Conservation (phyloP, 2,329 filamentous ascomycete species). For the Colletotrichum somersetense region DNA sequence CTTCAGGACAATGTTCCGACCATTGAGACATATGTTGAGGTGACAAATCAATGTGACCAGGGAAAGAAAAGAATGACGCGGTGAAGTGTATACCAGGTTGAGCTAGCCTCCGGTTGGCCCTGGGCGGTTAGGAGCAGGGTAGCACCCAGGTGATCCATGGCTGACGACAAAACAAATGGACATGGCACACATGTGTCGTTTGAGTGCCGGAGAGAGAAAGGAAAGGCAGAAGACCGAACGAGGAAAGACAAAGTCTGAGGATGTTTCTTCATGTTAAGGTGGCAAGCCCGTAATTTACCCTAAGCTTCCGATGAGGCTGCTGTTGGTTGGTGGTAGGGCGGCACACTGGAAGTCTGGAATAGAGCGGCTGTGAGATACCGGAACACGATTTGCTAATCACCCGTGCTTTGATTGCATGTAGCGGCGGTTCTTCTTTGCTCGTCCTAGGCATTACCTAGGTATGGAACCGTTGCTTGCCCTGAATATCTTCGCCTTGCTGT, state of each 20-base stretch:
- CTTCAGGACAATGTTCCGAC: constrained; percentile 6
- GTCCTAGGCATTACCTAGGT: background rate
- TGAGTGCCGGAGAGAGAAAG: background rate
- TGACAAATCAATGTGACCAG: background rate
- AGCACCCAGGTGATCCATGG: constrained; percentile 2
- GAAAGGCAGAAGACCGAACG: background rate
- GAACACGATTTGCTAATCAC: background rate
- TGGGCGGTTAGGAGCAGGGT: constrained; percentile 5
- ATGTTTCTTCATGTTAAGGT: background rate
- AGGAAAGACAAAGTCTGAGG: background rate
- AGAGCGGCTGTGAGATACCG: background rate
- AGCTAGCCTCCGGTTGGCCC: constrained; percentile 4
- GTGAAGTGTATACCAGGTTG: constrained; percentile 27
- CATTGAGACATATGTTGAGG: constrained; percentile 9
- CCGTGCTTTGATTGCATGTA: constrained; percentile 3
- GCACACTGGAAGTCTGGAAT: background rate
- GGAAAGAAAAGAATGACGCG: background rate
- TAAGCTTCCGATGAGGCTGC: background rate
- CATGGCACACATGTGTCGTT: background rate
- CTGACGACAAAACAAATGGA: background rate
- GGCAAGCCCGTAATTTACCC: background rate
- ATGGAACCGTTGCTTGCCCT: constrained; percentile 16
- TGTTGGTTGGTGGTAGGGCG: background rate
- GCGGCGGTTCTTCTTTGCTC: background rate
- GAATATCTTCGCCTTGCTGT: constrained; percentile 19